A percentile compares a stretch with the other conserved stretches of the same genome.
These are phyloP conservation scores for Stenocarpella maydis DNA, from an alignment of 2,329 filamentous ascomycete genomes.

Conservation along the genomic window DNA sequence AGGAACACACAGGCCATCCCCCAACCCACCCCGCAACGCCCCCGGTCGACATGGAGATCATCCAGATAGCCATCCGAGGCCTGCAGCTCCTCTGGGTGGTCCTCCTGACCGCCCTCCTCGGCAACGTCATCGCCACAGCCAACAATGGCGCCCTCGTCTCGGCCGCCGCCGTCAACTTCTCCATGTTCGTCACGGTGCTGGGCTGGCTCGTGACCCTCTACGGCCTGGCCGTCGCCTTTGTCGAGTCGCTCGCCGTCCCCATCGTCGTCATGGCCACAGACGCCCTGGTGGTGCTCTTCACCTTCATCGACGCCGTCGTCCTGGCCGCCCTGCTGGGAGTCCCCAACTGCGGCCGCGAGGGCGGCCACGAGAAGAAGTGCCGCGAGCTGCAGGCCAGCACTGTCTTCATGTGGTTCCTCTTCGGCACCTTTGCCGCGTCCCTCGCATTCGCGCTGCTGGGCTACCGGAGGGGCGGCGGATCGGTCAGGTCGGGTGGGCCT, in stretches of 20 bases:
- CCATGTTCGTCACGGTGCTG: constrained; percentile 75
- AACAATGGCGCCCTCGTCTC: constrained; percentile 52
- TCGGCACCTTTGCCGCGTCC: constrained; percentile 65
- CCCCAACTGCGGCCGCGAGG: constrained; percentile 69
- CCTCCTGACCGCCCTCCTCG: constrained; percentile 63
- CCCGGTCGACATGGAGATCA: constrained; percentile 47
- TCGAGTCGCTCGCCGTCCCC: constrained; percentile 60
- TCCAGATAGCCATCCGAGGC: constrained; percentile 57
- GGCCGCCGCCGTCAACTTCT: constrained; percentile 64
- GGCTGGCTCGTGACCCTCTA: constrained; percentile 72
- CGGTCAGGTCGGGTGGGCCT: constrained; percentile 53
- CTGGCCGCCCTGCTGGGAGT: constrained; percentile 74
- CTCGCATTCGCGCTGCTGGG: constrained; percentile 64
- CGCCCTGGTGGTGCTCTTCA: constrained; percentile 69
- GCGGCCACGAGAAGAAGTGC: constrained; percentile 68
- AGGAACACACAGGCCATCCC: constrained; percentile 16
- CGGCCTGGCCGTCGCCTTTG: constrained; percentile 64
- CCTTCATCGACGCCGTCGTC: constrained; percentile 74
- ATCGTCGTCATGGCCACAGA: constrained; percentile 65
- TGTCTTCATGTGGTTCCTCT: constrained; percentile 84
- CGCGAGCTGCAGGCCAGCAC: constrained; percentile 77
- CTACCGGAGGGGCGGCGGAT: constrained; percentile 59
- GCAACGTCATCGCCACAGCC: constrained; percentile 64
- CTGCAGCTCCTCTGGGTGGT: constrained; percentile 61
- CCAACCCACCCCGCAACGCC: constrained; percentile 4